Percentiles rank a stretch among this genome's conserved stretches.
These are phyloP conservation scores for Calophaca sinica DNA, from an alignment of 306 rosid genomes.

Conservation along the genomic window DNA sequence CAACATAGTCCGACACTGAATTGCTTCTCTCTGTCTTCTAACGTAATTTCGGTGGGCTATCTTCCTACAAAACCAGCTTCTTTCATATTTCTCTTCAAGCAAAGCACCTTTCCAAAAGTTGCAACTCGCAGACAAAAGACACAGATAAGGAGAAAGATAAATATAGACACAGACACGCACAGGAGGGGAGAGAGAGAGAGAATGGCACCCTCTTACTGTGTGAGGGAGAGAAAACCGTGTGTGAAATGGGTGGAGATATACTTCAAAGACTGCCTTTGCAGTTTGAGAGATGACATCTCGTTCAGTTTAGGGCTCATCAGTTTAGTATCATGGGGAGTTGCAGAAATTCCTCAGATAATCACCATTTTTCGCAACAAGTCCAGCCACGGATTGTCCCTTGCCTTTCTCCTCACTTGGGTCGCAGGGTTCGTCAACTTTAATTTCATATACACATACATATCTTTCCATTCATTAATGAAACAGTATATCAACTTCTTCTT, in stretches of 20 bases:
- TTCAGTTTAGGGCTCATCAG: conserved; percentile 72
- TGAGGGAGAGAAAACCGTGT: conserved; percentile 66
- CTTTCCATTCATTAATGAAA: neutral
- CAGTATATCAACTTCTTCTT: neutral
- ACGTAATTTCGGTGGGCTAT: conserved; percentile 5
- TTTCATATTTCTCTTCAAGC: neutral
- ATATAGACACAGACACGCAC: no score
- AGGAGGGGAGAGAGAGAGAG: conserved; percentile 23
- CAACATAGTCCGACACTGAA: no score
- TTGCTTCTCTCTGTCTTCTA: neutral
- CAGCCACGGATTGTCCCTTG: conserved; percentile 82
- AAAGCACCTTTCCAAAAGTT: neutral
- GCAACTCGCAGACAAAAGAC: neutral
- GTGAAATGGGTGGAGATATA: conserved; percentile 70
- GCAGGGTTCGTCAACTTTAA: conserved; percentile 63
- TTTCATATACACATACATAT: neutral
- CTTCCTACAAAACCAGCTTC: conserved; percentile 22
- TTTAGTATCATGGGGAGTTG: conserved; percentile 79
- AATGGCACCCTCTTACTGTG: conserved; percentile 70
- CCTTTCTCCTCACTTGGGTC: conserved; percentile 89
- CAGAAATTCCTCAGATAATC: conserved; percentile 90
- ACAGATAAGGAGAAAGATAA: neutral
- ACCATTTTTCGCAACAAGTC: conserved; percentile 78
- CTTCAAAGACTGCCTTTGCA: conserved; percentile 89
- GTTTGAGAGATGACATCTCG: conserved; percentile 68